phyloP scores from a whole-genome alignment of 805 yeast species.

The Ascoidea tarda region DNA sequence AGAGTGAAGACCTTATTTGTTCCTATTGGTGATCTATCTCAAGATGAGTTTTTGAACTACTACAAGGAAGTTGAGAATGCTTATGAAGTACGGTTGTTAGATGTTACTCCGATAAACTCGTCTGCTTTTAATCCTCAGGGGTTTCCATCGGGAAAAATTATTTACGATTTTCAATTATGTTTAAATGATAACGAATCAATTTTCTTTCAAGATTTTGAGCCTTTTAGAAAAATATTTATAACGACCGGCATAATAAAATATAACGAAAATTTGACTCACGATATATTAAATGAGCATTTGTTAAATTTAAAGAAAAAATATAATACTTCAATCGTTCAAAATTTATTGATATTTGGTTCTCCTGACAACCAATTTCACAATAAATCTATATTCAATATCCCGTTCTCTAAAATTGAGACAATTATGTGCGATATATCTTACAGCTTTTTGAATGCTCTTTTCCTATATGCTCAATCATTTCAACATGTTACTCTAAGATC shows the following conservation, averaged over 20 bases:
- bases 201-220: slow-evolving; percentile 79
- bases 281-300: slow-evolving; percentile 17
- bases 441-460: slow-evolving; percentile 46
- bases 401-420: slow-evolving; percentile 32
- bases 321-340: slow-evolving; percentile 42
- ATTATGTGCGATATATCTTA: slow-evolving; percentile 60
- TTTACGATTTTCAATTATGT: slow-evolving; percentile 38
- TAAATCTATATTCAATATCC: slow-evolving; percentile 10
- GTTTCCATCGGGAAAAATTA: slow-evolving; percentile 63
- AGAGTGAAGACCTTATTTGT: slow-evolving; percentile 52
- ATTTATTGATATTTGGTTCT: slow-evolving; percentile 38
- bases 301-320: slow-evolving; percentile 27
- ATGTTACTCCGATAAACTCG: slow-evolving; percentile 50
- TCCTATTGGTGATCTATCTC: slow-evolving; percentile 41
- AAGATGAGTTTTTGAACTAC: slow-evolving; percentile 21
- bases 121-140: slow-evolving; percentile 68
- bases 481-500: slow-evolving; percentile 72
- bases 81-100: slow-evolving; percentile 61
- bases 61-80: slow-evolving; percentile 15
- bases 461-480: slow-evolving; percentile 58
- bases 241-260: slow-evolving; percentile 34
- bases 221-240: slow-evolving; percentile 65
- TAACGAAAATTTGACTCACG: slow-evolving; percentile 13
- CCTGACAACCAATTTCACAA: slow-evolving; percentile 15
- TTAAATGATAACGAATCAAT: slow-evolving; percentile 40